Percentiles rank a stretch among this genome's conserved stretches.
phyloP scores from a whole-genome alignment of 2,329 filamentous ascomycete species.

The Geosmithia flava region DNA sequence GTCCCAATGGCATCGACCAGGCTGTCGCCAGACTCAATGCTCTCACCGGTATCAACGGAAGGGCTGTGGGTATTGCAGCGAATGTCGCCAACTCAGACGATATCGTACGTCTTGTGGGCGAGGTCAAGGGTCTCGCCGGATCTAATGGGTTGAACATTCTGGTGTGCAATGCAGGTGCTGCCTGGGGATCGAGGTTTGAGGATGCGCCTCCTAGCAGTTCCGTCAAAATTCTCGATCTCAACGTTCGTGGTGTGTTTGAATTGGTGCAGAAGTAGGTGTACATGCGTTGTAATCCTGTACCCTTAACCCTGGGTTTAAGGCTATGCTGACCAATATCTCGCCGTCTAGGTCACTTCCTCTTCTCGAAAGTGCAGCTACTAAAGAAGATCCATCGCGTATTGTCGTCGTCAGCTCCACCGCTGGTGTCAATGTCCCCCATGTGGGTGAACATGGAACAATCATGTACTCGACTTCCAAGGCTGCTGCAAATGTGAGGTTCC shows the following conservation, averaged over 20 bases:
- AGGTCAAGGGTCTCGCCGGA: conserved; percentile 43
- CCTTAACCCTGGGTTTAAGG: background rate
- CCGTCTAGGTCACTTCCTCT: conserved; percentile 15
- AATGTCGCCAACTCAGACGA: conserved; percentile 50
- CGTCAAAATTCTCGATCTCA: conserved; percentile 56
- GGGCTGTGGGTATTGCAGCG: conserved; percentile 52
- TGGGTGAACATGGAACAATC: conserved; percentile 49
- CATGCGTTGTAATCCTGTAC: background rate
- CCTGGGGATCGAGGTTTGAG: conserved; percentile 58
- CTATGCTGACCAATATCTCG: background rate
- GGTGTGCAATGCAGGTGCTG: conserved; percentile 60
- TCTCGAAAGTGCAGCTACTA: conserved; percentile 28
- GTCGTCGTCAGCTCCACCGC: conserved; percentile 56
- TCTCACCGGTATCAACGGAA: conserved; percentile 42
- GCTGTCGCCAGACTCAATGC: conserved; percentile 54
- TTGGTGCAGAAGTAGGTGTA: conserved; percentile 43
- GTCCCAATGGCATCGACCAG: conserved; percentile 40
- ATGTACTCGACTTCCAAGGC: conserved; percentile 59
- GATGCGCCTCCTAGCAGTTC: conserved; percentile 47
- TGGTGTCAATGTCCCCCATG: conserved; percentile 46
- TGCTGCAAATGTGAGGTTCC: conserved; percentile 30
- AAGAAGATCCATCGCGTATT: conserved; percentile 44
- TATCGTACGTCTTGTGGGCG: conserved; percentile 44
- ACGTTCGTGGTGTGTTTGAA: conserved; percentile 60
- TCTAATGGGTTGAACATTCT: conserved; percentile 50